Evolutionary conservation across 768 basidiomycete species (phyloP).

Genomic region (Amanita brunnescens): DNA sequence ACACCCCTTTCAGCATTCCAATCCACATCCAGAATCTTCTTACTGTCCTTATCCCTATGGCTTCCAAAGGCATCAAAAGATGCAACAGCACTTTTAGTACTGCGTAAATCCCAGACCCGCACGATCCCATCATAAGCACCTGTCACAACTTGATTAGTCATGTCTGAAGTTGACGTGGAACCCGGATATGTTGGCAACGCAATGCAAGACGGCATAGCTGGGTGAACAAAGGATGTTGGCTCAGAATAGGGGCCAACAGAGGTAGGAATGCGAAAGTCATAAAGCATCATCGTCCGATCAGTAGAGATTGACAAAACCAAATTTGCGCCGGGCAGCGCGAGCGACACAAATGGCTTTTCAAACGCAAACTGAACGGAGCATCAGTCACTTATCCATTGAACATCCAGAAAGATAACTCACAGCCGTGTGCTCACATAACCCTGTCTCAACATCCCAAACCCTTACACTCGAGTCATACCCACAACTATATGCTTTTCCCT

Average conservation of each 20-base stretch:
- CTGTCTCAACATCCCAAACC: slow-evolving; percentile 78
- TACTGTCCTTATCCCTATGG: slow-evolving; percentile 31
- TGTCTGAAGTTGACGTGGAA: slow-evolving; percentile 14
- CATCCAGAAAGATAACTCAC: slow-evolving; percentile 30
- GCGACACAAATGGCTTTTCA: slow-evolving; percentile 67
- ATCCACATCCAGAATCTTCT: slow-evolving; percentile 54
- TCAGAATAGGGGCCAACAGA: slow-evolving; percentile 19
- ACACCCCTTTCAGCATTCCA: slow-evolving; percentile 39
- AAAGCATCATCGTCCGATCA: slow-evolving; percentile 65
- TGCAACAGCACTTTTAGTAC: slow-evolving; percentile 53
- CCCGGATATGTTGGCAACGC: slow-evolving; percentile 1
- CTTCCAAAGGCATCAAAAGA: slow-evolving; percentile 41
- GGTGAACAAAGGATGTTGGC: slow-evolving; percentile 42
- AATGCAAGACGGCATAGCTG: slow-evolving; percentile 63
- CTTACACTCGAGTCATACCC: slow-evolving; percentile 89
- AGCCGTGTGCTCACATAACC: slow-evolving; percentile 61
- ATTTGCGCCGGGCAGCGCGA: slow-evolving; percentile 40
- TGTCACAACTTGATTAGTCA: slow-evolving; percentile 48
- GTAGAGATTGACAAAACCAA: slow-evolving; percentile 57
- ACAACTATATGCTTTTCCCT: slow-evolving; percentile 52
- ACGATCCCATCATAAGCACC: slow-evolving; percentile 76
- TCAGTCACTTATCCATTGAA: background rate
- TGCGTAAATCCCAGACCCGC: slow-evolving; percentile 72
- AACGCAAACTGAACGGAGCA: slow-evolving; percentile 43
- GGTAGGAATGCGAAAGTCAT: slow-evolving; percentile 48